A percentile compares a stretch with the other conserved stretches of the same genome.
phyloP scores from a whole-genome alignment of 2,329 filamentous ascomycete species.

The Aspergillus amoenus region DNA sequence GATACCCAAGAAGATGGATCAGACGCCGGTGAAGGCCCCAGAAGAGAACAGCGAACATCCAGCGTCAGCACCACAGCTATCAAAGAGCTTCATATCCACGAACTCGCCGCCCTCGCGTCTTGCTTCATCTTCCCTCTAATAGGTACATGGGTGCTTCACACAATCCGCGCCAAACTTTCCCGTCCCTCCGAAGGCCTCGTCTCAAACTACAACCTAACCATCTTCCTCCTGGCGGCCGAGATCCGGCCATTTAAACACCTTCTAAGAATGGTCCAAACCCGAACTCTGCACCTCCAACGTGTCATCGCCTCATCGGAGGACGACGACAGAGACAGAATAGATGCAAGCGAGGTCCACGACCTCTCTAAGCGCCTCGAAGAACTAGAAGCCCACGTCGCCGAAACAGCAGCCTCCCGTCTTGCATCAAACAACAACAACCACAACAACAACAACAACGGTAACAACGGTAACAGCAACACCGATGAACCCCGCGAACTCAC shows the following conservation, averaged over 20 bases:
- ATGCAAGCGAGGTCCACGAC: slow-evolving; percentile 48
- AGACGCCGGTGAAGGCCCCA: slow-evolving; percentile 1
- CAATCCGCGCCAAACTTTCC: slow-evolving; percentile 76
- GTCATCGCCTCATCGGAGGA: slow-evolving; percentile 56
- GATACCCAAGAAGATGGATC: slow-evolving; percentile 5
- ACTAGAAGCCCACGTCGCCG: slow-evolving; percentile 61
- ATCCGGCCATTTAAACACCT: slow-evolving; percentile 79
- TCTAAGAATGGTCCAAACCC: slow-evolving; percentile 73
- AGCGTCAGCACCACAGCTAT: slow-evolving; percentile 40
- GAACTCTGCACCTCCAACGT: slow-evolving; percentile 79
- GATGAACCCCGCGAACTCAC: background rate
- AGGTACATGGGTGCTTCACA: slow-evolving; percentile 81
- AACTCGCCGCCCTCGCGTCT: slow-evolving; percentile 69
- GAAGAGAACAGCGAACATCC: background rate
- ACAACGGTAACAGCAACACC: background rate
- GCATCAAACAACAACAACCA: slow-evolving; percentile 10
- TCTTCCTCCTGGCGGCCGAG: slow-evolving; percentile 86
- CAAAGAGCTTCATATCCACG: slow-evolving; percentile 69
- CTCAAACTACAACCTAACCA: slow-evolving; percentile 87
- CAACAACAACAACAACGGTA: background rate
- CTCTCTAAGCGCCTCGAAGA: slow-evolving; percentile 67
- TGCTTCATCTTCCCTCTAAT: slow-evolving; percentile 78
- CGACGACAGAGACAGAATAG: slow-evolving; percentile 23
- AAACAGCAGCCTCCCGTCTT: slow-evolving; percentile 30
- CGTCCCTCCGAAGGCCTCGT: slow-evolving; percentile 82